These are phyloP conservation scores for Aegilops longissima DNA, from an alignment of 176 grass and related monocot species.

Conservation along the genomic window DNA sequence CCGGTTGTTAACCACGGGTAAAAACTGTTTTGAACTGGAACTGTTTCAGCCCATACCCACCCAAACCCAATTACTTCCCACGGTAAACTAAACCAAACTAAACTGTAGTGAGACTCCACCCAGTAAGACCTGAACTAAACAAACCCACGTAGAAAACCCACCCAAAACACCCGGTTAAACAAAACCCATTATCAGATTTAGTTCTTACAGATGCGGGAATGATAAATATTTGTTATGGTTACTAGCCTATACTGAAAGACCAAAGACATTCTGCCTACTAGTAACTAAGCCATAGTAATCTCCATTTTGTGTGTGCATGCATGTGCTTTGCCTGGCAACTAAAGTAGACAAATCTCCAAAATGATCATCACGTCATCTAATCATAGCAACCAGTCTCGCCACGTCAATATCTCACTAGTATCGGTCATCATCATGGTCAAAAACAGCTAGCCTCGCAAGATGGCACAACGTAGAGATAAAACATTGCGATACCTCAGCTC, in stretches of 20 bases:
- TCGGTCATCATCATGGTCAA: background rate
- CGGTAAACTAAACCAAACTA: too few relatives aligned
- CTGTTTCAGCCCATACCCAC: too few relatives aligned
- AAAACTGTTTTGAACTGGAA: too few relatives aligned
- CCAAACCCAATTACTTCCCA: too few relatives aligned
- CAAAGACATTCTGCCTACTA: background rate
- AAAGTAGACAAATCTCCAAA: background rate
- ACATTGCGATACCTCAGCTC: conserved; percentile 54
- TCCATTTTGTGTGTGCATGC: background rate
- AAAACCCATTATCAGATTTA: too few relatives aligned
- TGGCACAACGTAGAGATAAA: background rate
- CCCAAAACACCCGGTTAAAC: too few relatives aligned
- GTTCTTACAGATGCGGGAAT: background rate
- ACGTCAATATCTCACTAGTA: background rate
- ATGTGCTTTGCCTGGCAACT: background rate
- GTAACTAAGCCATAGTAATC: too few relatives aligned
- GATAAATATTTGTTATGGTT: background rate
- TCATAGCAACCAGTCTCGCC: background rate
- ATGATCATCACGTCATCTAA: background rate
- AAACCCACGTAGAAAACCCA: too few relatives aligned
- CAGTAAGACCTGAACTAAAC: too few relatives aligned
- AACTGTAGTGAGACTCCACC: too few relatives aligned
- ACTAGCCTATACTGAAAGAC: background rate
- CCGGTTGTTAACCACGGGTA: too few relatives aligned
- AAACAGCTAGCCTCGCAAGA: background rate